Evolutionary conservation across 192 early-diverging fungal species (phyloP), one percentile per base, ranked within the genome.

Genomic region (Coemansia furcata): DNA sequence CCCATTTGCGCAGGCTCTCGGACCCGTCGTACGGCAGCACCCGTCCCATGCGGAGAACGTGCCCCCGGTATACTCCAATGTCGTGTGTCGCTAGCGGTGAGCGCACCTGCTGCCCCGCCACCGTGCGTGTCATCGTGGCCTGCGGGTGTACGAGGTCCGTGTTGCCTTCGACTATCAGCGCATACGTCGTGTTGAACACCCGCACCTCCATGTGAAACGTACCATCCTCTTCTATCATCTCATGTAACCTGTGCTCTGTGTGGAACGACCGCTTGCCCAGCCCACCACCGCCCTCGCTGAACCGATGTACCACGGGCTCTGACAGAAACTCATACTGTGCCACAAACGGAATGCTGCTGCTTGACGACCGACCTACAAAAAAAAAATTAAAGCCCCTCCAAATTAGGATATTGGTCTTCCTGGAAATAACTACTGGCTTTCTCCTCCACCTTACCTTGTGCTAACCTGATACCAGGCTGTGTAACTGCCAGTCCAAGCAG

Each of bases 121-220:
- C 60, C 21, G 60, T 61, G 10, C 49, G 67, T 26, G 67, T 73
- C 57, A 78, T 65, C 15, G 66, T 82, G 3, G 87, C 88, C 3
- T 88, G 69, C 1, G 89, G 86, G 68, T 92, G 89, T 50, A 92
- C 69, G 40, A 92, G 64, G 67, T 91, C 89, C 15, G 74, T 58
- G 72, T 92, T 92, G 30, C 89, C 89, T 66, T 87, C 84, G 26
- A 92, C 74, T 43, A 91, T 66, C 43, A 92, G 72, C 50, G 71
- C 66, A 59, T 90, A 90, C 1, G 90, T 89, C 26, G 80, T 82
- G 69, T 90, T 89, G 81, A 78, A 90, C 26, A 87, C 87, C 8
- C 60, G 72, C 40, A 92, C 76, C 32, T 83, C 67, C 3, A 91
- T 40, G 40, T 87, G 84, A 47, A 89, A 72, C 19, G 72, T 84